Conservation (phyloP, 164 flowering plant genomes). For the Paratinospora sagittata region DNA sequence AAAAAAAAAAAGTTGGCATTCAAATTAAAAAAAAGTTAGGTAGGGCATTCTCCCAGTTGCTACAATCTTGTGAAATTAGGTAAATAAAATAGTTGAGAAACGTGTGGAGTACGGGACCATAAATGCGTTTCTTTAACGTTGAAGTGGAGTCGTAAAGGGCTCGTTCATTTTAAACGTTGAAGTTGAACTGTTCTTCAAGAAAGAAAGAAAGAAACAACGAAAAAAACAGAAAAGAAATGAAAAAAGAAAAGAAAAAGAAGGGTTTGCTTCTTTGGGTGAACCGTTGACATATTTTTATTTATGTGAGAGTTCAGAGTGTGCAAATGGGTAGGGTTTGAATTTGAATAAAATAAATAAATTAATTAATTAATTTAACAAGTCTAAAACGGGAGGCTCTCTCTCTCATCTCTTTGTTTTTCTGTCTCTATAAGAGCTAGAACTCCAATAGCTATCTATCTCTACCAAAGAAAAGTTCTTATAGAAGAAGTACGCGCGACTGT, state of each 20-base stretch:
- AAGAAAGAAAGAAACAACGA: not conserved
- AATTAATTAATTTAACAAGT: not conserved
- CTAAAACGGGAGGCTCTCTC: conserved; percentile 13
- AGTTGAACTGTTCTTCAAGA: conserved; percentile 18
- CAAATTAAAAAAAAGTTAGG: too few species aligned
- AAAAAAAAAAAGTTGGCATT: too few species aligned
- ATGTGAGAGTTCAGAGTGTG: conserved; percentile 4
- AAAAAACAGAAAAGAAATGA: not conserved
- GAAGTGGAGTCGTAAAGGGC: not conserved
- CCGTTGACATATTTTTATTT: conserved; percentile 24
- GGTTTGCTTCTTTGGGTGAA: conserved; percentile 8
- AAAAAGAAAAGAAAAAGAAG: not conserved
- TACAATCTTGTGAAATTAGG: too few species aligned
- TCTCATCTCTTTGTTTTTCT: not conserved
- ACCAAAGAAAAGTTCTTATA: not conserved
- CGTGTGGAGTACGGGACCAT: not conserved
- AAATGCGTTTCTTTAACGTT: not conserved
- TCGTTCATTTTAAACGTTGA: conserved; percentile 14
- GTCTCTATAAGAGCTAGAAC: conserved; percentile 1
- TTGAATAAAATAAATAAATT: not conserved
- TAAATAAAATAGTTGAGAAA: not conserved
- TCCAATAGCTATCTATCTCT: not conserved
- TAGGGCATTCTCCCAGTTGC: too few species aligned
- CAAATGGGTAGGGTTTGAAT: conserved; percentile 15
- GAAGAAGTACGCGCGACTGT: not conserved